Evolutionary conservation across 2,329 filamentous ascomycete species (phyloP).

Genomic region (Trichothecium roseum): DNA sequence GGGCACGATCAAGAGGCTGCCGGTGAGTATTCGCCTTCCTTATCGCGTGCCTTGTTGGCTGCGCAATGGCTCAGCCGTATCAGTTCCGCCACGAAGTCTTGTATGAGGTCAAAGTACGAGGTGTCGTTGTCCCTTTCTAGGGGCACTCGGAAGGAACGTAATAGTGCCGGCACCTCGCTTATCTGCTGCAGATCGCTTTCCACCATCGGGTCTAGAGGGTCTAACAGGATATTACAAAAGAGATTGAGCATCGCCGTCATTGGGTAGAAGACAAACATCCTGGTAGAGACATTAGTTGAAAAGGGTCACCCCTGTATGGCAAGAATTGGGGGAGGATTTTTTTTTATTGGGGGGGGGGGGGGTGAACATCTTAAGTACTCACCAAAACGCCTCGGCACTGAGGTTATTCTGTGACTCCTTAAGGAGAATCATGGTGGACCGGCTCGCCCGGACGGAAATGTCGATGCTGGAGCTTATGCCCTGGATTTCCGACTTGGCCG

Average conservation of each 20-base stretch:
- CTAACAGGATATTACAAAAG: conserved; percentile 42
- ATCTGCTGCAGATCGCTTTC: conserved; percentile 36
- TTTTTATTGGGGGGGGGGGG: too few relatives aligned
- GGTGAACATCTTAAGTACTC: conserved; percentile 12
- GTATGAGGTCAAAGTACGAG: conserved; percentile 27
- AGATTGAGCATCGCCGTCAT: conserved; percentile 41
- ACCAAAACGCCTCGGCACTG: conserved; percentile 38
- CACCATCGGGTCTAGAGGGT: conserved; percentile 32
- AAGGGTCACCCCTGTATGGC: too few relatives aligned
- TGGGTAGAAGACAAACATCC: conserved; percentile 47
- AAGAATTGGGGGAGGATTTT: too few relatives aligned
- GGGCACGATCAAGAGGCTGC: too few relatives aligned
- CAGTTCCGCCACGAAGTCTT: conserved; percentile 32
- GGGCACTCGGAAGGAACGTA: conserved; percentile 25
- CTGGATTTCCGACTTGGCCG: neutral
- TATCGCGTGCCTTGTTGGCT: conserved; percentile 19
- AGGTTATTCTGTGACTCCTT: conserved; percentile 28
- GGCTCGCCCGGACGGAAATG: conserved; percentile 42
- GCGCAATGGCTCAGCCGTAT: conserved; percentile 30
- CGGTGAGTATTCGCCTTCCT: too few relatives aligned
- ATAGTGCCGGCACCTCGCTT: conserved; percentile 27
- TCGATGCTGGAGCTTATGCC: conserved; percentile 38
- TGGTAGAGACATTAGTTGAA: too few relatives aligned
- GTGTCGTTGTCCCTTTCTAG: conserved; percentile 21
- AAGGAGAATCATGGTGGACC: conserved; percentile 40